Evolutionary conservation across 306 rosid species (phyloP).

Genomic region (Acmispon strigosus): DNA sequence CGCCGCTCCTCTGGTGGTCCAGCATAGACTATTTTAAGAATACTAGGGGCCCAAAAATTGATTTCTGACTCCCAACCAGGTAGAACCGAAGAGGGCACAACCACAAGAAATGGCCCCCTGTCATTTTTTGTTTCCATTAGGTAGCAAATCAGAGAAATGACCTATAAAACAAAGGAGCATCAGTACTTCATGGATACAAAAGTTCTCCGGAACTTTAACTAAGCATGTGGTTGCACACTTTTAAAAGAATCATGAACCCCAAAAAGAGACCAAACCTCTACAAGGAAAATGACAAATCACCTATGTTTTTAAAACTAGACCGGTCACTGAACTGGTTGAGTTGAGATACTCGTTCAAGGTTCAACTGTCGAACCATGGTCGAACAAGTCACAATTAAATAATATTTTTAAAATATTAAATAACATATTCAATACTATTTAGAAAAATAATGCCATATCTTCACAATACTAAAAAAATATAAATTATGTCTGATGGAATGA

Average conservation of each 20-base stretch:
- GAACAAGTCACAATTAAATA: no score
- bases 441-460: no score
- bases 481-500: no score
- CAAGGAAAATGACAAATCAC: not conserved
- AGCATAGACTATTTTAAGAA: slow-evolving; percentile 66
- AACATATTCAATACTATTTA: no score
- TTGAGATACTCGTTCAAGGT: no score
- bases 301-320: no score
- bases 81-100: slow-evolving; percentile 89
- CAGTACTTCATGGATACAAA: not conserved
- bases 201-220: not conserved
- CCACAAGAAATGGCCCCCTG: slow-evolving; percentile 96
- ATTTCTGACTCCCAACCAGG: slow-evolving; percentile 97
- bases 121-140: slow-evolving; percentile 92
- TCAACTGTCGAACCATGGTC: no score
- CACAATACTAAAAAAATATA: no score
- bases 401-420: no score
- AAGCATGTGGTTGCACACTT: not conserved
- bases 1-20: slow-evolving; percentile 96
- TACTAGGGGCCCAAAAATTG: slow-evolving; percentile 75
- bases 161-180: slow-evolving; percentile 38
- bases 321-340: no score
- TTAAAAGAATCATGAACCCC: not conserved
- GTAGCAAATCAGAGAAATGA: slow-evolving; percentile 83
- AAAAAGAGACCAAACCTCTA: not conserved